These are phyloP conservation scores for Capronia epimyces DNA, from an alignment of 2,329 filamentous ascomycete genomes.

Conservation along the genomic window DNA sequence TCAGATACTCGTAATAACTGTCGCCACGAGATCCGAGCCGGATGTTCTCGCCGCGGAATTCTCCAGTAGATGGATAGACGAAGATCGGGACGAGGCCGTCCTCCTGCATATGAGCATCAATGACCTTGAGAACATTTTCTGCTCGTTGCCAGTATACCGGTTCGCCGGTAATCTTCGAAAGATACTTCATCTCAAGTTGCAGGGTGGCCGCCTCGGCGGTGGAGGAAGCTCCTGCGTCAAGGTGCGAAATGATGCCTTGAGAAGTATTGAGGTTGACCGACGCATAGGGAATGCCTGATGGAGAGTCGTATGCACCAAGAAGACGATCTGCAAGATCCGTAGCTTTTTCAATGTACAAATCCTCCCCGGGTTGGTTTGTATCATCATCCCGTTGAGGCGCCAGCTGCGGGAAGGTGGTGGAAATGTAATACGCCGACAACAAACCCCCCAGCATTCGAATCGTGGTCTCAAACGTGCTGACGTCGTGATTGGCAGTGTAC, in stretches of 20 bases:
- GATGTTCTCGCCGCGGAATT: constrained; percentile 79
- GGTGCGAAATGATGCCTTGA: constrained; percentile 72
- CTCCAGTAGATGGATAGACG: constrained; percentile 70
- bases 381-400: constrained; percentile 69
- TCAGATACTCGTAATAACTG: constrained; percentile 97
- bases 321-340: constrained; percentile 85
- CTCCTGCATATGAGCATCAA: constrained; percentile 72
- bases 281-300: constrained; percentile 80
- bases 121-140: constrained; percentile 84
- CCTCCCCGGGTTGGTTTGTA: constrained; percentile 68
- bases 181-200: constrained; percentile 95
- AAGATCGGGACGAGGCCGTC: constrained; percentile 90
- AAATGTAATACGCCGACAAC: constrained; percentile 91
- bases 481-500: constrained; percentile 80
- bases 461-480: constrained; percentile 96
- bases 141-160: constrained; percentile 85
- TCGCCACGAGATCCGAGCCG: constrained; percentile 89
- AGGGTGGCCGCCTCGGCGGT: constrained; percentile 89
- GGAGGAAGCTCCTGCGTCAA: constrained; percentile 80
- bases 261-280: constrained; percentile 80
- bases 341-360: constrained; percentile 93
- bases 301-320: constrained; percentile 78
- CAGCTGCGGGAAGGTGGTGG: constrained; percentile 71
- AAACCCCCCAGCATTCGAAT: constrained; percentile 95
- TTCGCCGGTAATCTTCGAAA: constrained; percentile 91